Conservation (phyloP, 2,329 filamentous ascomycete genomes). For the Ascochyta clinopodiicola region DNA sequence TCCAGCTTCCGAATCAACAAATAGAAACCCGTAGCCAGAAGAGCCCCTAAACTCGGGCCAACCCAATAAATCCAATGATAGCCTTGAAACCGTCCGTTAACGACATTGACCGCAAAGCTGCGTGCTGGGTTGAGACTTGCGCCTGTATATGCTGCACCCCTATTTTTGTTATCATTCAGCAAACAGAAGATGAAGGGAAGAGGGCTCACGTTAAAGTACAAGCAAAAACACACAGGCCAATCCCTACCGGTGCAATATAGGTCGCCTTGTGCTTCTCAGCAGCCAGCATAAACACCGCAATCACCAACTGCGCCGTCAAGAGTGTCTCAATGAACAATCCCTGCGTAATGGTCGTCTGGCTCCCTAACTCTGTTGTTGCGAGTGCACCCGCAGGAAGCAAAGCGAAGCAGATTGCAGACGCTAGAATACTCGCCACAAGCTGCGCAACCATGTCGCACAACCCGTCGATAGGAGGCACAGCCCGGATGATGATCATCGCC, state of each 20-base stretch:
- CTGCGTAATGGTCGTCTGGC: too few species aligned
- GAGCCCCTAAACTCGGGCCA: constrained; percentile 16
- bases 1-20: constrained; percentile 51
- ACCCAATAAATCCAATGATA: constrained; percentile 58
- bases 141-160: constrained; percentile 43
- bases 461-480: too few species aligned
- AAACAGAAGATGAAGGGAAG: too few species aligned
- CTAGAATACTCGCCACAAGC: too few species aligned
- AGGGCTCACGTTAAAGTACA: too few species aligned
- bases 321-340: constrained; percentile 43
- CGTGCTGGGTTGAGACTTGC: constrained; percentile 54
- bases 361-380: too few species aligned
- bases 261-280: constrained; percentile 50
- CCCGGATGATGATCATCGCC: too few species aligned
- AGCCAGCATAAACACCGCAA: constrained; percentile 56
- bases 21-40: constrained; percentile 57
- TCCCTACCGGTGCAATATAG: constrained; percentile 50
- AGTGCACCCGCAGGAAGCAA: too few species aligned
- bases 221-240: constrained; percentile 42
- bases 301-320: constrained; percentile 39
- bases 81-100: constrained; percentile 45
- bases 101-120: constrained; percentile 53
- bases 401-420: too few species aligned
- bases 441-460: too few species aligned
- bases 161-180: too few species aligned